These are phyloP conservation scores for Paulownia fortunei DNA, from an alignment of 257 asterid genomes.

Conservation along the genomic window DNA sequence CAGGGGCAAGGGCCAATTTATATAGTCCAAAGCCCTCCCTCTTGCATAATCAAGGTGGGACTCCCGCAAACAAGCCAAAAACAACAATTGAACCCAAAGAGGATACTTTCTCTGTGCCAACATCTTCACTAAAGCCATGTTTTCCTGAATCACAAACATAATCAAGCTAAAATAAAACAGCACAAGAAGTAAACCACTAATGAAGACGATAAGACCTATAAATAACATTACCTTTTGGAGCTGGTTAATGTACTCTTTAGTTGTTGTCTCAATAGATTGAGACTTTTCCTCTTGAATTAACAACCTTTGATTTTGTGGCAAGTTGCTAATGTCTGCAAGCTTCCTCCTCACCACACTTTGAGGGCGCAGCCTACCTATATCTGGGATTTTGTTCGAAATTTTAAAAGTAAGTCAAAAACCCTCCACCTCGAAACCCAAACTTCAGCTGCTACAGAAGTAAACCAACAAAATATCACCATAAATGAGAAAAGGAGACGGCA, in stretches of 20 bases:
- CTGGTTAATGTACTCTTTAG: slow-evolving; percentile 49
- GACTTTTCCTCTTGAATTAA: slow-evolving; percentile 40
- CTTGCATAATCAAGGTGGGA: too few species aligned
- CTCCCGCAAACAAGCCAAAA: too few species aligned
- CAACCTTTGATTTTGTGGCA: slow-evolving; percentile 48
- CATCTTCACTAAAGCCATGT: slow-evolving; percentile 55
- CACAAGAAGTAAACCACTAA: slow-evolving; percentile 4
- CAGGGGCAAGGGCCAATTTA: too few species aligned
- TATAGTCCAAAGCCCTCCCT: too few species aligned
- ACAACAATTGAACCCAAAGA: too few species aligned
- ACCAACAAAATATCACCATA: not conserved
- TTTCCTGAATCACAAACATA: slow-evolving; percentile 52
- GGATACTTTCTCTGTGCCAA: slow-evolving; percentile 83
- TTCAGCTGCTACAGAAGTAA: not conserved
- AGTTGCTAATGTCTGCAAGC: slow-evolving; percentile 75
- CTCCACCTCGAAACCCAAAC: not conserved
- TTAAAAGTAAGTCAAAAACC: not conserved
- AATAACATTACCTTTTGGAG: slow-evolving; percentile 53
- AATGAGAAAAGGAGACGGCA: not conserved
- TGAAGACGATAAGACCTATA: not conserved
- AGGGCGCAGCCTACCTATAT: slow-evolving; percentile 29
- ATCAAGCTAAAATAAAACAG: slow-evolving; percentile 18
- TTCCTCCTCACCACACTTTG: slow-evolving; percentile 52
- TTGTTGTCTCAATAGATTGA: slow-evolving; percentile 34
- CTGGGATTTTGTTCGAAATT: slow-evolving; percentile 4